Evolutionary conservation across 257 asterid species (phyloP).

Genomic region (Solanum paucissectum): DNA sequence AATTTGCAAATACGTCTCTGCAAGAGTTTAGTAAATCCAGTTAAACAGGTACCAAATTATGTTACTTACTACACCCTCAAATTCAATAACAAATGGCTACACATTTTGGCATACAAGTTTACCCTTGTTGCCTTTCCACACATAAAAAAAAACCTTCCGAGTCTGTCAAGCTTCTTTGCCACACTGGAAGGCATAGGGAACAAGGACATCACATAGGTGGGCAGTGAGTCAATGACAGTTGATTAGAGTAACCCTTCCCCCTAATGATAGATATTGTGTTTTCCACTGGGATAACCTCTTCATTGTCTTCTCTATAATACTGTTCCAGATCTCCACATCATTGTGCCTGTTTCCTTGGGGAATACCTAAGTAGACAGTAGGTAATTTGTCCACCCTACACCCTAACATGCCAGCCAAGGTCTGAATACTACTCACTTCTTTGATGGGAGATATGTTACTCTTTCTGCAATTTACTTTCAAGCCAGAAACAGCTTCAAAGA

Average conservation of each 20-base stretch:
- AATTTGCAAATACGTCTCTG: conserved; percentile 83
- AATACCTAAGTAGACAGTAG: background rate
- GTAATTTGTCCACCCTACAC: background rate
- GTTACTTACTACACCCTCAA: background rate
- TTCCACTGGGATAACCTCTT: background rate
- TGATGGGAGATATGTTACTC: background rate
- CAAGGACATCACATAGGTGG: background rate
- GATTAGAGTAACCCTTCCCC: background rate
- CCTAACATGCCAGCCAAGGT: background rate
- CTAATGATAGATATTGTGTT: background rate
- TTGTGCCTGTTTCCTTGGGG: background rate
- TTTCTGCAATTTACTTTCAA: background rate
- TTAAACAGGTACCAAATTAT: background rate
- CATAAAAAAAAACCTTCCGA: background rate
- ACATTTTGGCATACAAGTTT: background rate
- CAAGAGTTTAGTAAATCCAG: conserved; percentile 10
- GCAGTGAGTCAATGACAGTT: background rate
- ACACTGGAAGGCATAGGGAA: background rate
- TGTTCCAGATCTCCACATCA: background rate
- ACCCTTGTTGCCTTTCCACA: background rate
- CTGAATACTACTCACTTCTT: background rate
- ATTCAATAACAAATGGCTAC: background rate
- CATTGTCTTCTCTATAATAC: background rate
- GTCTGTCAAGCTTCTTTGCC: background rate
- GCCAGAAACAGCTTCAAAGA: background rate